phyloP scores from a whole-genome alignment of 2,329 filamentous ascomycete species.

The Colletotrichum tanaceti region DNA sequence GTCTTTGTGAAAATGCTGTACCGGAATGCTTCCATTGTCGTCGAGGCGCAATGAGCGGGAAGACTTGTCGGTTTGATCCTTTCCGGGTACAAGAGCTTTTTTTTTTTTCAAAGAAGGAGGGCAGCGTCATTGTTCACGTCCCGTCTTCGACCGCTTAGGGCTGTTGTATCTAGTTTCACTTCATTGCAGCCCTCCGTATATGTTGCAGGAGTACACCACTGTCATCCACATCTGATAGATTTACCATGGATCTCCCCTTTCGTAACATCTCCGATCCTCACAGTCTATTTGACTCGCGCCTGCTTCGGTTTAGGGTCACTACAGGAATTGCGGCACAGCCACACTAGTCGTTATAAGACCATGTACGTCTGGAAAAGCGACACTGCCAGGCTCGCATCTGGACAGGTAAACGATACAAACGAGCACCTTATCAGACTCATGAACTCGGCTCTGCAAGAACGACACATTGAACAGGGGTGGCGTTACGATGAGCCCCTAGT shows the following conservation, averaged over 20 bases:
- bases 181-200: background rate
- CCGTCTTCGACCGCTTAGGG: background rate
- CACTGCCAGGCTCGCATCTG: background rate
- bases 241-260: background rate
- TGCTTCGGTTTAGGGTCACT: background rate
- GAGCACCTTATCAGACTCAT: constrained; percentile 22
- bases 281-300: background rate
- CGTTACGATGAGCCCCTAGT: constrained; percentile 17
- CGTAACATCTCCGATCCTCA: background rate
- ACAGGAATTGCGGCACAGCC: background rate
- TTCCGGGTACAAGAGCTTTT: background rate
- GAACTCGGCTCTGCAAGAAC: constrained; percentile 33
- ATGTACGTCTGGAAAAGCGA: background rate
- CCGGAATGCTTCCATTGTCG: background rate
- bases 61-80: too few relatives aligned
- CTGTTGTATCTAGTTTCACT: too few relatives aligned
- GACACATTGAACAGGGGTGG: constrained; percentile 14
- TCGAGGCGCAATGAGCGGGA: background rate
- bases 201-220: background rate
- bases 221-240: background rate
- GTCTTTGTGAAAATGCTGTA: background rate
- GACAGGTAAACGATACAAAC: background rate
- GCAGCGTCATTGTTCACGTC: background rate
- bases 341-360: background rate
- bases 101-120: background rate